Evolutionary conservation across 2,329 filamentous ascomycete species (phyloP).

Genomic region (Pseudogymnoascus pannorum): DNA sequence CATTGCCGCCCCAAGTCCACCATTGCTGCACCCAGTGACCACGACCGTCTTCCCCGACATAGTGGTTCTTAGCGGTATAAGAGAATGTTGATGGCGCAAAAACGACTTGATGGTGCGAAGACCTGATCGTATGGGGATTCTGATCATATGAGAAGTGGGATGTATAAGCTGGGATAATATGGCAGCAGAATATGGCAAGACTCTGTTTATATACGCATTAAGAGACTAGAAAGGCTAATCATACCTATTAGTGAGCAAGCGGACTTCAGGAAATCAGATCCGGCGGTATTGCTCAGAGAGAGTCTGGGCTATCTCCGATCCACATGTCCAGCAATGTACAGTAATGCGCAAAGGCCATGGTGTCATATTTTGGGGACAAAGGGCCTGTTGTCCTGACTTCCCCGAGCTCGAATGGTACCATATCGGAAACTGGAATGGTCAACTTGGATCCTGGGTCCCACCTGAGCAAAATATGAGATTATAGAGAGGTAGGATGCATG

Average conservation of each 20-base stretch:
- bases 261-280: background rate
- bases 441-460: background rate
- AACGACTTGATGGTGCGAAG: background rate
- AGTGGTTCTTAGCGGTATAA: background rate
- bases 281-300: background rate
- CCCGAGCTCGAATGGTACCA: background rate
- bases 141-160: background rate
- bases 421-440: background rate
- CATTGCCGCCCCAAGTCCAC: slow-evolving; percentile 36
- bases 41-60: slow-evolving; percentile 21
- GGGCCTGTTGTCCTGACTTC: background rate
- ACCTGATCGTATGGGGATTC: background rate
- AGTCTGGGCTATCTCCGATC: background rate
- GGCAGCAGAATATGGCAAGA: background rate
- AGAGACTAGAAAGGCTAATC: background rate
- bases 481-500: background rate
- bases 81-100: no score
- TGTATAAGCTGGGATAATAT: background rate
- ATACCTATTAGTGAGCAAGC: background rate
- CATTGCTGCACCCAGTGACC: slow-evolving; percentile 34
- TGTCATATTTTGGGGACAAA: background rate
- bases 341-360: background rate
- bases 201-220: background rate
- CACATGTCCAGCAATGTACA: background rate
- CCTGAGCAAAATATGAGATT: background rate